Evolutionary conservation across 2,329 filamentous ascomycete genomes (phyloP), one percentile per base, ranked within the genome.

Genomic region (Colletotrichum cordylinicola): DNA sequence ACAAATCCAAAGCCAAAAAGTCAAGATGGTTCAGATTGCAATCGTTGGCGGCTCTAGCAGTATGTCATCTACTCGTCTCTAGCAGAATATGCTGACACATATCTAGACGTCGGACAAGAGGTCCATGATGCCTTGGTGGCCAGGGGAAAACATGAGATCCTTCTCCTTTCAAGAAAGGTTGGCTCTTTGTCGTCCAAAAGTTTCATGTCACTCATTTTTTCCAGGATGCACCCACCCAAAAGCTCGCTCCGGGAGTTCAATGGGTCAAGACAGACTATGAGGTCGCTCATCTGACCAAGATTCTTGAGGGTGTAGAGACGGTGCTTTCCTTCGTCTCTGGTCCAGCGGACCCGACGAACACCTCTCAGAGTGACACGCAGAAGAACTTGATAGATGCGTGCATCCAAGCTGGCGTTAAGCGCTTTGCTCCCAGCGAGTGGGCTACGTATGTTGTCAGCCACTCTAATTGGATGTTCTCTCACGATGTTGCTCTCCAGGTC

Each of bases 351-450:
- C 71, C 79, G 7, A 78, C 79, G 1, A 78, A 85, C 37, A 80
- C 81, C n/a, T 81, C 88, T 1, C 91, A 93, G 79, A 76, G 85
- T 48, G 80, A 82, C 16, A 81, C 88, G 0, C 91, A 93, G 79
- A 87, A 85, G 75, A 87, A 87, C 37, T 82, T 94, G 62, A 90
- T 93, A 67, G 90, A 93, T 72, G 92, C 91, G 1, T 87, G 90
- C 8, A 85, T 92, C 52, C 84, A 85, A 4, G 91, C 91, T 2
- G 90, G 91, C 2, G 91, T 94, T 8, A 88, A 89, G 78, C 87
- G 91, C 8, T 93, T 92, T 80, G 87, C 93, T 2, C 91, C 92
- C 2, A 90, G 90, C 43, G 93, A 94, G 78, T 94, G 88, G 77
- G 83, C 80, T 27, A 82, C 82, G 87, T 88, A 74, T 81, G 80